Percentiles rank a stretch among this genome's conserved stretches.
Conservation (phyloP, 78 protist species). For the Dictyostelium purpureum region DNA sequence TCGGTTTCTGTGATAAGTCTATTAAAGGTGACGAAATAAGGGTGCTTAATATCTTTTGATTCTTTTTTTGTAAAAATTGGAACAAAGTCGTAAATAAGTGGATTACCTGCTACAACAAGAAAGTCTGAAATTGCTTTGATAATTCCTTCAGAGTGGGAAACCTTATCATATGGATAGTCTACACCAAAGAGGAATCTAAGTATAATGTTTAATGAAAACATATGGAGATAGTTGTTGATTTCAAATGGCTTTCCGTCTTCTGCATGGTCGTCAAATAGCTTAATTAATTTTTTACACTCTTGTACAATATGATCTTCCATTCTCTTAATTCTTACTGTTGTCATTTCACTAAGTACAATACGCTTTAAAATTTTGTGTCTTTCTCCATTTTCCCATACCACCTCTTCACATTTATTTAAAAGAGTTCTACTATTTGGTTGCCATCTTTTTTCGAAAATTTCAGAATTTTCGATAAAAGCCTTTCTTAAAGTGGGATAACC, state of each 20-base stretch:
- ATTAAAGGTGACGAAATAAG: too few relatives aligned
- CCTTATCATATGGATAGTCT: background rate
- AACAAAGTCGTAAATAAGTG: too few relatives aligned
- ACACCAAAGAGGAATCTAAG: background rate
- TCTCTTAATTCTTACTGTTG: background rate
- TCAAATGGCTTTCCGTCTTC: too few relatives aligned
- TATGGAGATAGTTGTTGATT: background rate
- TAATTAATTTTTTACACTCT: background rate
- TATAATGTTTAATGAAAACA: background rate
- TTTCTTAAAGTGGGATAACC: background rate
- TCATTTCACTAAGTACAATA: background rate
- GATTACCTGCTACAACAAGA: too few relatives aligned
- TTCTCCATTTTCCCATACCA: background rate
- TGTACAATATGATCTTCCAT: background rate
- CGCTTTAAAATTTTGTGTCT: background rate
- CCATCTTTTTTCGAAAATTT: background rate
- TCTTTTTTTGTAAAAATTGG: too few relatives aligned
- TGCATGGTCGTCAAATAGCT: too few relatives aligned
- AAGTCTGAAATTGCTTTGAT: background rate
- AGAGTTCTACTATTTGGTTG: background rate
- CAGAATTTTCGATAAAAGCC: slow-evolving; percentile 19
- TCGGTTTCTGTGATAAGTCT: too few relatives aligned
- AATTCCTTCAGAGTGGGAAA: background rate
- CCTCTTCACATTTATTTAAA: background rate
- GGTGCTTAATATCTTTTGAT: too few relatives aligned